phyloP scores from a whole-genome alignment of 2,329 filamentous ascomycete genomes.

The Nothophaeocryptopus gaeumannii region DNA sequence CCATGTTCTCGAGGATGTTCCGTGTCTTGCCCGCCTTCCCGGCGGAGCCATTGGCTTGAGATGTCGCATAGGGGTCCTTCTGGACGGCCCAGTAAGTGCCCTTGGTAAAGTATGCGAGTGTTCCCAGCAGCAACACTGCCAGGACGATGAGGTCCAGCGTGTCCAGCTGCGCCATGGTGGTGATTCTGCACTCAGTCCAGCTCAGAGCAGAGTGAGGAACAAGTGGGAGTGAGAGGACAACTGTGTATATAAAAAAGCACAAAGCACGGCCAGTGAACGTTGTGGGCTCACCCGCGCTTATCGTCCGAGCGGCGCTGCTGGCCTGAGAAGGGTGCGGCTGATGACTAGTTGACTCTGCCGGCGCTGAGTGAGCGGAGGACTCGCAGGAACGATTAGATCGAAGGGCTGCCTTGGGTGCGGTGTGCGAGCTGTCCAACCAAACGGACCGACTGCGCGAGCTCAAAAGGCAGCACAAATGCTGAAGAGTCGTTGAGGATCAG shows the following conservation, averaged over 20 bases:
- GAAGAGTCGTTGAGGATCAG: too few species aligned
- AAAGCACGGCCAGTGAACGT: constrained; percentile 2
- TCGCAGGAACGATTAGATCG: too few species aligned
- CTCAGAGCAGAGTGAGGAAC: background rate
- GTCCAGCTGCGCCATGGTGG: constrained; percentile 87
- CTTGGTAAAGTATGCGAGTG: constrained; percentile 95
- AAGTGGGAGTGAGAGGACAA: constrained; percentile 2
- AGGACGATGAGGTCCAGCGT: constrained; percentile 94
- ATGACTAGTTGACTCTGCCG: constrained; percentile 1
- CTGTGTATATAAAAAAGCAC: constrained; percentile 4
- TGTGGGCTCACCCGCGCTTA: constrained; percentile 4
- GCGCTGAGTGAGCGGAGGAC: background rate
- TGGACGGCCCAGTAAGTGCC: constrained; percentile 86
- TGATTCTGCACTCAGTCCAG: background rate
- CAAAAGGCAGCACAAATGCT: too few species aligned
- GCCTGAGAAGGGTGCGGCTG: constrained; percentile 5
- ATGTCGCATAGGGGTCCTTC: constrained; percentile 83
- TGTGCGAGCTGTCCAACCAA: too few species aligned
- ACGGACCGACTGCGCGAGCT: constrained; percentile 38
- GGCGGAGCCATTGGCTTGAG: constrained; percentile 64
- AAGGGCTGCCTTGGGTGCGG: too few species aligned
- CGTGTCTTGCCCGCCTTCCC: constrained; percentile 79
- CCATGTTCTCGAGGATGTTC: constrained; percentile 93
- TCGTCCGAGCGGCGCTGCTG: background rate
- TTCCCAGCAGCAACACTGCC: constrained; percentile 76